phyloP scores from a whole-genome alignment of 495 filamentous ascomycete species.

The Tuber microsphaerosporum region DNA sequence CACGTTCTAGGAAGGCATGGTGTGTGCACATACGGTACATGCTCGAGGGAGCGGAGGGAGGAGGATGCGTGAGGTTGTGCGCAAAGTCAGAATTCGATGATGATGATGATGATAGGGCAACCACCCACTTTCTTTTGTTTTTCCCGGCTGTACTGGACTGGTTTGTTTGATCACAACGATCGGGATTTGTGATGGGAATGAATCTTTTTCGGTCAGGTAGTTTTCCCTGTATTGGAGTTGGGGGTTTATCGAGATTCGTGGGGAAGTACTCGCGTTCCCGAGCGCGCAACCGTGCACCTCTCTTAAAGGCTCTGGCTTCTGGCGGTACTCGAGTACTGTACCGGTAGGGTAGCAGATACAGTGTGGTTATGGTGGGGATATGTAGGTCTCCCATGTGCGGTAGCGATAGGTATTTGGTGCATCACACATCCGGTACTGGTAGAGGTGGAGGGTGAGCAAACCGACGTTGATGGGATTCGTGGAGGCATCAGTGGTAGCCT shows the following conservation, averaged over 20 bases:
- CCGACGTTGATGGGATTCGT: background rate
- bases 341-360: background rate
- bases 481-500: background rate
- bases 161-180: background rate
- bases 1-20: background rate
- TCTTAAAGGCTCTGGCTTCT: background rate
- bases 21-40: background rate
- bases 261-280: background rate
- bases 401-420: background rate
- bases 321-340: too few relatives aligned
- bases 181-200: background rate
- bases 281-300: background rate
- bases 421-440: background rate
- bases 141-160: background rate
- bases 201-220: background rate
- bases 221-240: background rate
- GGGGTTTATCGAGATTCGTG: background rate
- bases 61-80: background rate
- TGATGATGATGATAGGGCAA: background rate
- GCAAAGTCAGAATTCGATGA: background rate
- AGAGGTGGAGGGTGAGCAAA: background rate
- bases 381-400: background rate
- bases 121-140: background rate
- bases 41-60: background rate
- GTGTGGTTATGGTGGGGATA: background rate